Evolutionary conservation across 345 rosid species (phyloP).

Genomic region (Corymbia maculata): DNA sequence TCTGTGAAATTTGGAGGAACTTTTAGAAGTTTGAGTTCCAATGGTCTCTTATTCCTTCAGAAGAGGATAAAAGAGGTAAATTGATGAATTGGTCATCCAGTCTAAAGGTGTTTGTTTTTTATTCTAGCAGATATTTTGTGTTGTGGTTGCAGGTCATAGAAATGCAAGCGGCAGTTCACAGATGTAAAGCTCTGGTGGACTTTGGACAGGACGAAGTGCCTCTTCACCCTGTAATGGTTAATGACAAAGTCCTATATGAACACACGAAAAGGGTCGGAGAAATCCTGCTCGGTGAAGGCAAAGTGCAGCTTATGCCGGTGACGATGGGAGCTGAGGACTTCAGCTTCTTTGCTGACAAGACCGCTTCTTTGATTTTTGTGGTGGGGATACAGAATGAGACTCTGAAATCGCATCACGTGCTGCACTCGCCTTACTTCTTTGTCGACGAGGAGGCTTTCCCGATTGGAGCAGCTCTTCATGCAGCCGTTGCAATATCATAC

Average conservation of each 20-base stretch:
- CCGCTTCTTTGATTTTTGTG: conserved; percentile 41
- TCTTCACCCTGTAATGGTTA: conserved; percentile 50
- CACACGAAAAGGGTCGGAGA: conserved; percentile 47
- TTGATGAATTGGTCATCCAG: neutral
- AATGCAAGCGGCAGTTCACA: conserved; percentile 51
- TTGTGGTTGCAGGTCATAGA: conserved; percentile 32
- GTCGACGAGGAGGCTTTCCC: conserved; percentile 61
- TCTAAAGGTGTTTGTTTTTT: neutral
- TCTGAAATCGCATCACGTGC: conserved; percentile 25
- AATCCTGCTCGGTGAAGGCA: conserved; percentile 36
- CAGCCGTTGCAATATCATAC: conserved; percentile 55
- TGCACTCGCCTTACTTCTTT: conserved; percentile 57
- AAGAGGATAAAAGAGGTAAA: conserved; percentile 41
- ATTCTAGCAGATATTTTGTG: neutral
- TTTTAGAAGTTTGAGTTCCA: conserved; percentile 43
- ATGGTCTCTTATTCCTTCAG: conserved; percentile 44
- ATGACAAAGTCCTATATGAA: conserved; percentile 39
- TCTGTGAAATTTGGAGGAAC: conserved; percentile 49
- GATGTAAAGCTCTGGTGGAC: conserved; percentile 39
- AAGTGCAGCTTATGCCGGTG: conserved; percentile 38
- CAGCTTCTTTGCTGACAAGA: conserved; percentile 56
- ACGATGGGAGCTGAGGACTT: conserved; percentile 69
- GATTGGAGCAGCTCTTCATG: conserved; percentile 57
- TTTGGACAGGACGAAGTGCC: conserved; percentile 33
- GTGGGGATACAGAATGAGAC: conserved; percentile 49